These are phyloP conservation scores for Antitrichia curtipendula DNA, from an alignment of 225 moss, liverwort and hornwort species.

Conservation along the genomic window DNA sequence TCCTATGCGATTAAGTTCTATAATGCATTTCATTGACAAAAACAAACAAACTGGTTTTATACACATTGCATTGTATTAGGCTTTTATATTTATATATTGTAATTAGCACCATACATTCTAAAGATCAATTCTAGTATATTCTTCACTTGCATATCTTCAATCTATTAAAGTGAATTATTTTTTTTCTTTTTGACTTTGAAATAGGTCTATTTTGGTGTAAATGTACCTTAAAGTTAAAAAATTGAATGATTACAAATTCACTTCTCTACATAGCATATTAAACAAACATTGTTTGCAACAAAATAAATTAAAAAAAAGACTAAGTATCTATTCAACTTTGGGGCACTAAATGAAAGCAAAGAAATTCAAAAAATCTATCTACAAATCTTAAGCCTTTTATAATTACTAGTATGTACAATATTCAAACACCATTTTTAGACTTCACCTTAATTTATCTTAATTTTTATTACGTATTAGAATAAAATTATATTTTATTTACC, in stretches of 20 bases:
- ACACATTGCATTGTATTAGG: background rate
- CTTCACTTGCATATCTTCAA: background rate
- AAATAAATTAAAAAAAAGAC: background rate
- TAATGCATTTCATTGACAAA: background rate
- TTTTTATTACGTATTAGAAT: background rate
- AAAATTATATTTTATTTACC: background rate
- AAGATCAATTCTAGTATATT: background rate
- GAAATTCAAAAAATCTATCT: background rate
- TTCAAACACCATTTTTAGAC: background rate
- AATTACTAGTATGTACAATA: background rate
- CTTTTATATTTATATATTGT: background rate
- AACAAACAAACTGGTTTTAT: background rate
- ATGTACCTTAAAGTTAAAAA: background rate
- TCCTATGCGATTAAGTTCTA: background rate
- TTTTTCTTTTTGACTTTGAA: background rate
- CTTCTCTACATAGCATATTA: background rate
- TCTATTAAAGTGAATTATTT: background rate
- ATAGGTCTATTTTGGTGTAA: background rate
- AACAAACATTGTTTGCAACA: background rate
- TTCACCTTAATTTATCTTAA: background rate
- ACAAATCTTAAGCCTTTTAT: background rate
- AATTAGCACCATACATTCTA: background rate
- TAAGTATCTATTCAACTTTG: background rate
- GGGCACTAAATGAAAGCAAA: rapidly evolving
- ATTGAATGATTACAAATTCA: background rate